These are phyloP conservation scores for Exophiala spinifera DNA, from an alignment of 2,329 filamentous ascomycete genomes.

Conservation along the genomic window DNA sequence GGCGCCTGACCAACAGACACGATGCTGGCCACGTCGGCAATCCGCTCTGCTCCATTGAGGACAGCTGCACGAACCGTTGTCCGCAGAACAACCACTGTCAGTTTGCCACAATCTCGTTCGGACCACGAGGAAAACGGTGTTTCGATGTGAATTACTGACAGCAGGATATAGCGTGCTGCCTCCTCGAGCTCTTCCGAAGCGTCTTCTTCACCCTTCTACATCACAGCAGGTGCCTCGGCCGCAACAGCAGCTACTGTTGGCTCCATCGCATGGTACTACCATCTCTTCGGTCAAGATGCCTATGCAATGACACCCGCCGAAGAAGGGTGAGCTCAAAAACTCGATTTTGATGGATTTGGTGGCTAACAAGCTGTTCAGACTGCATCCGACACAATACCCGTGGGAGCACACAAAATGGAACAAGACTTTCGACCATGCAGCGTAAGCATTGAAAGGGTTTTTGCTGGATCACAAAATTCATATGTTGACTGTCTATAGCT, in stretches of 20 bases:
- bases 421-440: slow-evolving; percentile 96
- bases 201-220: slow-evolving; percentile 71
- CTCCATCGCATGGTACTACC: slow-evolving; percentile 94
- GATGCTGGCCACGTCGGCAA: slow-evolving; percentile 91
- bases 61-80: slow-evolving; percentile 72
- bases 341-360: slow-evolving; percentile 29
- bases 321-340: slow-evolving; percentile 76
- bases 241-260: slow-evolving; percentile 84
- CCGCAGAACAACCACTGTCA: slow-evolving; percentile 72
- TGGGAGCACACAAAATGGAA: slow-evolving; percentile 91
- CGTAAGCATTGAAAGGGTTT: slow-evolving; percentile 60
- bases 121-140: slow-evolving; percentile 33
- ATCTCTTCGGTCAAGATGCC: slow-evolving; percentile 85
- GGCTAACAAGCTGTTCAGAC: slow-evolving; percentile 54
- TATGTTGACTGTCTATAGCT: slow-evolving; percentile 53
- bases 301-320: slow-evolving; percentile 90
- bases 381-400: slow-evolving; percentile 87
- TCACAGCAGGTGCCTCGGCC: slow-evolving; percentile 81
- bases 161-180: slow-evolving; percentile 50
- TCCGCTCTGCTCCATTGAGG: slow-evolving; percentile 84
- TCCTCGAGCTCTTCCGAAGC: slow-evolving; percentile 68
- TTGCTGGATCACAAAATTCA: neutral
- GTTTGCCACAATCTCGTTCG: slow-evolving; percentile 43
- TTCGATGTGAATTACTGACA: slow-evolving; percentile 30
- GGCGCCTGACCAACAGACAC: slow-evolving; percentile 39